Evolutionary conservation across 2,329 filamentous ascomycete species (phyloP).

Genomic region (Aspergillus glaucus): DNA sequence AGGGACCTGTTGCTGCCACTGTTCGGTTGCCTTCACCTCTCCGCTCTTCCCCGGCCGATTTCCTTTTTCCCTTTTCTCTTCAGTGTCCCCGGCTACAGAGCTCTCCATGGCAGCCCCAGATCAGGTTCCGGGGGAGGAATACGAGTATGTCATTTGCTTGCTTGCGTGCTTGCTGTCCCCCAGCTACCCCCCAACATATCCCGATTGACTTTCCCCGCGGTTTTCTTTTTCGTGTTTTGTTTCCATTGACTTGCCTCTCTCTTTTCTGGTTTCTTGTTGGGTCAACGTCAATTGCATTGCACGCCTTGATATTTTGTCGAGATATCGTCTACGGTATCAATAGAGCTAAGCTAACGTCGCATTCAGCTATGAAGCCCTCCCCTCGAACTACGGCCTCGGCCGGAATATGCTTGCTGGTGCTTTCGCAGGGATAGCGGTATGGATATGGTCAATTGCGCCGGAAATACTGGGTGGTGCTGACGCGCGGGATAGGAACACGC

Average conservation of each 20-base stretch:
- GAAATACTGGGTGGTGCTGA: constrained; percentile 9
- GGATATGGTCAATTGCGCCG: constrained; percentile 21
- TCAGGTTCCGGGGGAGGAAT: constrained; percentile 39
- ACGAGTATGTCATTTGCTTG: constrained; percentile 34
- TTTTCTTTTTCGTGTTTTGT: no score
- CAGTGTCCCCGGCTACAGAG: constrained; percentile 28
- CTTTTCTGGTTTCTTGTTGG: no score
- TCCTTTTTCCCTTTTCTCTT: constrained; percentile 3
- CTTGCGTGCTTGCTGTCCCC: neutral
- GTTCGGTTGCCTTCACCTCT: constrained; percentile 1
- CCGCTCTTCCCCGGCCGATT: constrained; percentile 2
- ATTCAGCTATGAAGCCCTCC: constrained; percentile 78
- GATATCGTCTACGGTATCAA: neutral
- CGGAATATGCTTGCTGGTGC: constrained; percentile 96
- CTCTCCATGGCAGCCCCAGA: constrained; percentile 38
- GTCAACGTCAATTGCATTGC: no score
- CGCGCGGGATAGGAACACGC: constrained; percentile 70
- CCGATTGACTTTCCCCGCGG: no score
- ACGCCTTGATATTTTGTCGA: neutral
- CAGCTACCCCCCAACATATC: no score
- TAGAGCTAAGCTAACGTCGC: neutral
- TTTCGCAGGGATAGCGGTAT: constrained; percentile 90
- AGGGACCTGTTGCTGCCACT: neutral
- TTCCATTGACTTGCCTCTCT: no score
- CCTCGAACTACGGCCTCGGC: constrained; percentile 85